Base-by-base conservation (phyloP, 1,284 basidiomycete genomes). In the Heterobasidion irregulare region DNA sequence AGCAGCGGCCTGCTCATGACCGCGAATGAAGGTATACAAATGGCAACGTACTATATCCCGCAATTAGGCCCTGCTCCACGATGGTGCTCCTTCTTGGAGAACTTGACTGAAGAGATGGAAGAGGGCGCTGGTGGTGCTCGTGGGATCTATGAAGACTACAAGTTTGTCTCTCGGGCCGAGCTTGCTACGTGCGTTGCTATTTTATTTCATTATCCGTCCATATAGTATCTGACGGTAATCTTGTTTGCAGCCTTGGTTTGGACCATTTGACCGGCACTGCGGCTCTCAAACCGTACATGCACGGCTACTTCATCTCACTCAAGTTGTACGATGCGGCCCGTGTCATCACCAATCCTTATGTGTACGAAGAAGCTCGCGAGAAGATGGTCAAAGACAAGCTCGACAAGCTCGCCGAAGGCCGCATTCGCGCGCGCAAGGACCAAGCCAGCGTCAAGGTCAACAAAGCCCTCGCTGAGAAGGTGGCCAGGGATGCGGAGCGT, bases 221-320 rank as follows among this genome's bases (percentile, higher is more conserved):
- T 16, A 46, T 52, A 26, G 26, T 26, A 1, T 5, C 26, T 26
- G 26, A 26, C 26, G 26, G 49, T 58, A 33, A 53, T 54, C 48
- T 36, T 52, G 56, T 61, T 56, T 52, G 56, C 62, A 93, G 89
- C 46, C 83, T 98, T 57, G 91, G 92, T n/a, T 73, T 99, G 69
- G 88, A 94, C 62, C 92, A 97, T 69, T 90, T 99, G 63, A 75
- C 98, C 64, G 97, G 97, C 53, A 97, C 94, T 1, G 86, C 94
- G 10, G 83, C 92, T 13, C 88, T 99, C 76, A 95, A 96, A 69
- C 96, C 97, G 1, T 99, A 99, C 74, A 98, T 99, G 96, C 97
- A 99, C 71, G 97, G 97, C 51, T 98, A 95, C 83, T 99, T 99
- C 76, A 73, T 99, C 62, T 90, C 94, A 9, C 84, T 99, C 70